phyloP scores from a whole-genome alignment of 768 basidiomycete species.

The Cyclocybe cylindracea region DNA sequence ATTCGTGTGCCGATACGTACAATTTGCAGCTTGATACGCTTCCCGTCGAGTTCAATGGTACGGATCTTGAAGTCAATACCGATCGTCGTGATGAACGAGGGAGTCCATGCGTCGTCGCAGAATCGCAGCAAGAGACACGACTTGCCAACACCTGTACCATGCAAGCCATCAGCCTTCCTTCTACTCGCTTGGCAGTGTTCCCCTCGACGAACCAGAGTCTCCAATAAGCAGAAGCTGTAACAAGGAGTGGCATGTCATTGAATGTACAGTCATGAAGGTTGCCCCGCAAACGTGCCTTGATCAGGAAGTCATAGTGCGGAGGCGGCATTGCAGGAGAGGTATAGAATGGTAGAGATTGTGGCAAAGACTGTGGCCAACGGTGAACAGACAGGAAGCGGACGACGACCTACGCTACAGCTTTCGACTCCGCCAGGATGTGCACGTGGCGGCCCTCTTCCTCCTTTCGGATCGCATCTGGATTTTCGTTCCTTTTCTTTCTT shows the following conservation, averaged over 20 bases:
- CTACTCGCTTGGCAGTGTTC: constrained; percentile 1
- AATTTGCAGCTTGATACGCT: constrained; percentile 98
- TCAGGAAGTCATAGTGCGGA: constrained; percentile 96
- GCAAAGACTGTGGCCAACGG: constrained; percentile 7
- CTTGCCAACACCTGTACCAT: constrained; percentile 84
- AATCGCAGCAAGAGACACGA: constrained; percentile 94
- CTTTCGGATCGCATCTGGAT: no score
- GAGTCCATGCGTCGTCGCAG: constrained; percentile 99
- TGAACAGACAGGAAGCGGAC: constrained; percentile 2
- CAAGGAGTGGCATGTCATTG: background rate
- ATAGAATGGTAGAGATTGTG: background rate
- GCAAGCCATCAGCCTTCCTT: constrained; percentile 2
- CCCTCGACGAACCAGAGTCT: constrained; percentile 72
- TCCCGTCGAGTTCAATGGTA: constrained; percentile 97
- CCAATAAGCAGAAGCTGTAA: constrained; percentile 90
- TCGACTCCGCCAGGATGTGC: no score
- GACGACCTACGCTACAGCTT: background rate
- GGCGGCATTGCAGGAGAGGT: constrained; percentile 62
- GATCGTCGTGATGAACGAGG: constrained; percentile 98
- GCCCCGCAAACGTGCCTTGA: constrained; percentile 61
- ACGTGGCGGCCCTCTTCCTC: no score
- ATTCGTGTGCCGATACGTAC: constrained; percentile 46
- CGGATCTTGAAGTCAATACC: constrained; percentile 99
- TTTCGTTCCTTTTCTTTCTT: no score
- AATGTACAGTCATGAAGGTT: constrained; percentile 2